phyloP scores from a whole-genome alignment of 345 rosid genomes.

The Eucalyptus sp. region DNA sequence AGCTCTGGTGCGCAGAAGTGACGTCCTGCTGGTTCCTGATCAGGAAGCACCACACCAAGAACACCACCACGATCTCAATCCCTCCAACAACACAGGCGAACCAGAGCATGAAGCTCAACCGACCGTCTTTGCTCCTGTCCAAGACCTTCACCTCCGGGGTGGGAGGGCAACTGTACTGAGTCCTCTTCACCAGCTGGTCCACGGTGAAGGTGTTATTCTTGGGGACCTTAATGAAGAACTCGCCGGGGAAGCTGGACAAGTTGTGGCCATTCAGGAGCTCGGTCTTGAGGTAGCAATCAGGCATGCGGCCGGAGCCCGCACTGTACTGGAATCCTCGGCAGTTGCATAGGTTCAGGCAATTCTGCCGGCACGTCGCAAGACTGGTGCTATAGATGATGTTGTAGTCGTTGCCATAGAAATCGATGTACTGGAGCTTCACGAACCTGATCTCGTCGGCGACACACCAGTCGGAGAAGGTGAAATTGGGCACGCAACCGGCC shows the following conservation, averaged over 20 bases:
- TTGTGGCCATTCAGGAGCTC: constrained; percentile 4
- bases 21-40: not conserved
- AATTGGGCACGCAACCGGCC: constrained; percentile 8
- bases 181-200: not conserved
- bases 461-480: not conserved
- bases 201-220: not conserved
- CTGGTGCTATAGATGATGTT: not conserved
- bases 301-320: not conserved
- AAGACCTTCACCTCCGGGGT: not conserved
- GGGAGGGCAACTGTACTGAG: not conserved
- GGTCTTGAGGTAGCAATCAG: constrained; percentile 3
- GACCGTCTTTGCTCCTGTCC: not conserved
- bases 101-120: constrained; percentile 9
- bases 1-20: not conserved
- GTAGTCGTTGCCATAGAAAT: constrained; percentile 10
- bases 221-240: constrained; percentile 6
- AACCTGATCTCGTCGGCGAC: not conserved
- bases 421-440: not conserved
- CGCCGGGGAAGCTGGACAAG: not conserved
- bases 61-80: constrained; percentile 5
- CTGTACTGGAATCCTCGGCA: constrained; percentile 9
- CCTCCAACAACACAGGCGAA: constrained; percentile 8
- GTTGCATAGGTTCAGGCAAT: not conserved
- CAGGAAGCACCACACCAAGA: constrained; percentile 12
- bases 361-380: not conserved